Conservation (phyloP, 2,329 filamentous ascomycete species). For the Emmonsiellopsis sp. region DNA sequence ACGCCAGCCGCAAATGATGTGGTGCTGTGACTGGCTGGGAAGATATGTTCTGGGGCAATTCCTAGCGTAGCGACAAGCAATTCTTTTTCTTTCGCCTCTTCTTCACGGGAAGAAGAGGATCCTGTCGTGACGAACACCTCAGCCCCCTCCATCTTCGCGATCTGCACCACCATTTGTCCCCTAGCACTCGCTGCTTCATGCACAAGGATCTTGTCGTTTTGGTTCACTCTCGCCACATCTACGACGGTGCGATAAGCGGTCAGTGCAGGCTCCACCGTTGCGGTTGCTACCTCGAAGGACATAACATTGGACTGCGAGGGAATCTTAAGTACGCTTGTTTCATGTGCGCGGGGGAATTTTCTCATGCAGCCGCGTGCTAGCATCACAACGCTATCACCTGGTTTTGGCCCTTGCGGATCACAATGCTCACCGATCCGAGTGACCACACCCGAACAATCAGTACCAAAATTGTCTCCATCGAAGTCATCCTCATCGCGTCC, state of each 20-base stretch:
- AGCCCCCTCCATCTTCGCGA: constrained; percentile 13
- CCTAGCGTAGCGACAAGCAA: constrained; percentile 4
- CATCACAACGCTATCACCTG: constrained; percentile 12
- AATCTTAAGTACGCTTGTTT: constrained; percentile 3
- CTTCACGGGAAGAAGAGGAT: background rate
- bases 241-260: constrained; percentile 13
- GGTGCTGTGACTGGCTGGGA: constrained; percentile 3
- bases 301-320: background rate
- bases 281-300: constrained; percentile 6
- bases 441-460: constrained; percentile 13
- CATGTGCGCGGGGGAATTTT: constrained; percentile 6
- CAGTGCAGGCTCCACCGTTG: constrained; percentile 4
- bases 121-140: constrained; percentile 11
- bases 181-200: constrained; percentile 12
- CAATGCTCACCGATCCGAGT: constrained; percentile 12
- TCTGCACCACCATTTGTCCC: constrained; percentile 13
- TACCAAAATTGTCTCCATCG: constrained; percentile 6
- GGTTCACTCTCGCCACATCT: constrained; percentile 12
- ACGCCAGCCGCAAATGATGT: background rate
- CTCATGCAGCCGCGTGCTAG: constrained; percentile 2
- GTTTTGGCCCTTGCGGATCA: background rate
- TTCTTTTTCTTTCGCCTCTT: constrained; percentile 5
- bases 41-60: constrained; percentile 7
- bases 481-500: constrained; percentile 9
- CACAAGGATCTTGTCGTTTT: constrained; percentile 14